Conservation (phyloP, 352 stramenopile genomes). For the Globisporangium rhizosaccharum region DNA sequence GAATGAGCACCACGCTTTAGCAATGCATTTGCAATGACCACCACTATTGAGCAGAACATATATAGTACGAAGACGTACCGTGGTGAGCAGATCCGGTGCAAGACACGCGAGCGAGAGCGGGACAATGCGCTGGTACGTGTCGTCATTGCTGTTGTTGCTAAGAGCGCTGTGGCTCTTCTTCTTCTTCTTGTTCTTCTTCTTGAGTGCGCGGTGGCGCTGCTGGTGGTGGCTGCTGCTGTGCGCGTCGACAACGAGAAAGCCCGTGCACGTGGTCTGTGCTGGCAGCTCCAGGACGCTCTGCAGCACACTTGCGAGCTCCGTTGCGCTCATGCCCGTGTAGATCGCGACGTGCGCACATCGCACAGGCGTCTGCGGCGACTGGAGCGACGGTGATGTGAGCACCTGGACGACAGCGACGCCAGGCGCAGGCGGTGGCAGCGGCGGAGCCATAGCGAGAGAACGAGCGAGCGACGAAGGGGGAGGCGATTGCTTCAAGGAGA, state of each 20-base stretch:
- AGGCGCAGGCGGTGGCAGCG: background rate
- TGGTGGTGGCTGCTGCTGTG: background rate
- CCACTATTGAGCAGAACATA: no score
- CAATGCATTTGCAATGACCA: background rate
- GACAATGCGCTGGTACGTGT: slow-evolving; percentile 27
- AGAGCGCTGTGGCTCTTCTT: slow-evolving; percentile 4
- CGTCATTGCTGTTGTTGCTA: slow-evolving; percentile 1
- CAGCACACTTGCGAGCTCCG: slow-evolving; percentile 44
- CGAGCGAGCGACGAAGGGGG: background rate
- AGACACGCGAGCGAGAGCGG: slow-evolving; percentile 57
- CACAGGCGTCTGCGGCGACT: background rate
- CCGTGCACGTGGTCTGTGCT: slow-evolving; percentile 15
- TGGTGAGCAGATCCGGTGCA: slow-evolving; percentile 36
- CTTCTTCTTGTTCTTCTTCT: background rate
- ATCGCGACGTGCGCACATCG: slow-evolving; percentile 27
- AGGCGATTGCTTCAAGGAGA: background rate
- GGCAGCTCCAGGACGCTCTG: slow-evolving; percentile 25
- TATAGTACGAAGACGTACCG: background rate
- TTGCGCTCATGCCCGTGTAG: slow-evolving; percentile 40
- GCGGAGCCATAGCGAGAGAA: background rate
- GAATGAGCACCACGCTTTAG: background rate
- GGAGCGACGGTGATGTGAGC: slow-evolving; percentile 2
- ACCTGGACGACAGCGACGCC: slow-evolving; percentile 8
- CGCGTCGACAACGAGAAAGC: slow-evolving; percentile 28
- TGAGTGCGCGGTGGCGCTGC: background rate